Conservation (phyloP, 2,329 filamentous ascomycete genomes). For the Monosporascus sp. region DNA sequence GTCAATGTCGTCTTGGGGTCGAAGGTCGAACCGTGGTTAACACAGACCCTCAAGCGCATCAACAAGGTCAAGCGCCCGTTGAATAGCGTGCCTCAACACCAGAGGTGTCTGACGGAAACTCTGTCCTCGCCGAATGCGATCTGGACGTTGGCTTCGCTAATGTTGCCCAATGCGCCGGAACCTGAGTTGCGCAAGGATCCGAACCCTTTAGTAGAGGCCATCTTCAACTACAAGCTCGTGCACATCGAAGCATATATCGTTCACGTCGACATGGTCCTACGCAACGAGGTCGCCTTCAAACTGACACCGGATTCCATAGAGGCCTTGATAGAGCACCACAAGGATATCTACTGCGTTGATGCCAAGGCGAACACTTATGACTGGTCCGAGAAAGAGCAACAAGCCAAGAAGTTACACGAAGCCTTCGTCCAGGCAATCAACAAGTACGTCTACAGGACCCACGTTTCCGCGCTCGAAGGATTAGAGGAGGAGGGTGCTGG, state of each 20-base stretch:
- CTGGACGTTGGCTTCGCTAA: conserved; percentile 89
- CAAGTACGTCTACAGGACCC: conserved; percentile 91
- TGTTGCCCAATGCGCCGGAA: conserved; percentile 86
- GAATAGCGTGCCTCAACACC: conserved; percentile 95
- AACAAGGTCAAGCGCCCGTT: conserved; percentile 94
- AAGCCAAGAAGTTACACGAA: conserved; percentile 95
- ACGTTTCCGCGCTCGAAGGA: conserved; percentile 84
- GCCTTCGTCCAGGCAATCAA: conserved; percentile 96
- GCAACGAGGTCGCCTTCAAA: conserved; percentile 98
- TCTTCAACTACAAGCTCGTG: conserved; percentile 89
- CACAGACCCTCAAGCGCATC: conserved; percentile 91
- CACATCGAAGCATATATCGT: conserved; percentile 97
- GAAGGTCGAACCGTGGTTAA: conserved; percentile 95
- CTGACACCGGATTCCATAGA: conserved; percentile 93
- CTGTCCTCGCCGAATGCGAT: conserved; percentile 85
- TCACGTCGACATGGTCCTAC: conserved; percentile 97
- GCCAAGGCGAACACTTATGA: conserved; percentile 83
- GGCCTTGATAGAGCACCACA: conserved; percentile 88
- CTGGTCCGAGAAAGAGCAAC: conserved; percentile 94
- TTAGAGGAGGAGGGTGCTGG: conserved; percentile 94
- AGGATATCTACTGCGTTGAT: conserved; percentile 89
- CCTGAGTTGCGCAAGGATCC: conserved; percentile 75
- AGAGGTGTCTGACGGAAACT: conserved; percentile 90
- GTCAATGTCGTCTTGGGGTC: conserved; percentile 91
- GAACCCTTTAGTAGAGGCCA: conserved; percentile 76